These are phyloP conservation scores for Aeschynomene evenia DNA, from an alignment of 306 rosid genomes.

Conservation along the genomic window DNA sequence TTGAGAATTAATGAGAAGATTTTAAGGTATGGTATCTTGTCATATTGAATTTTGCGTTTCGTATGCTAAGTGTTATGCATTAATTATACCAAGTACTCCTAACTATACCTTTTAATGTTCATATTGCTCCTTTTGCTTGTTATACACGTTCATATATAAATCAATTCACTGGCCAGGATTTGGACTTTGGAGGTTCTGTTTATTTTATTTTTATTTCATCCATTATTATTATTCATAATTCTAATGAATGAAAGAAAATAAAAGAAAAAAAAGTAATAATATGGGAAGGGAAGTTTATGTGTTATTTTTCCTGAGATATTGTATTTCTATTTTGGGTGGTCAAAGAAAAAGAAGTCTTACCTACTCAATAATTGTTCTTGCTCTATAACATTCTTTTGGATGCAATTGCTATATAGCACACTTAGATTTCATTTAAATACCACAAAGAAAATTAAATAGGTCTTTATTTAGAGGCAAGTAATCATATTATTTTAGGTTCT, in stretches of 20 bases:
- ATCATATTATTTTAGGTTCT: no score
- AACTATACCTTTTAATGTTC: neutral
- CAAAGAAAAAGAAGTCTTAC: neutral
- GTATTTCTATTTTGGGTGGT: neutral
- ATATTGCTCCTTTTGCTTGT: neutral
- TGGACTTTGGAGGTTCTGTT: no score
- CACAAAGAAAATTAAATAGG: neutral
- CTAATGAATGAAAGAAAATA: no score
- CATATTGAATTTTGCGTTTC: neutral
- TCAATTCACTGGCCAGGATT: neutral
- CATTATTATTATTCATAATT: no score
- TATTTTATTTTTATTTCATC: no score
- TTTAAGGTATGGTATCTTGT: no score
- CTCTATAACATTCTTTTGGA: neutral
- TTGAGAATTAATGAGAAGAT: no score
- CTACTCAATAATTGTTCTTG: neutral
- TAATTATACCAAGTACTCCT: neutral
- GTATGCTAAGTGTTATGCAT: neutral
- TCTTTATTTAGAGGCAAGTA: neutral
- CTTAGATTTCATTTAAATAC: no score
- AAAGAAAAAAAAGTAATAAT: no score
- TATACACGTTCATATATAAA: neutral
- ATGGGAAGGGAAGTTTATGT: neutral
- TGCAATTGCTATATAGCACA: no score
- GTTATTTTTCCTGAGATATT: neutral